A percentile compares a stretch with the other conserved stretches of the same genome.
phyloP scores from a whole-genome alignment of 106 monocot genomes.

The Dendrobium huoshanense region DNA sequence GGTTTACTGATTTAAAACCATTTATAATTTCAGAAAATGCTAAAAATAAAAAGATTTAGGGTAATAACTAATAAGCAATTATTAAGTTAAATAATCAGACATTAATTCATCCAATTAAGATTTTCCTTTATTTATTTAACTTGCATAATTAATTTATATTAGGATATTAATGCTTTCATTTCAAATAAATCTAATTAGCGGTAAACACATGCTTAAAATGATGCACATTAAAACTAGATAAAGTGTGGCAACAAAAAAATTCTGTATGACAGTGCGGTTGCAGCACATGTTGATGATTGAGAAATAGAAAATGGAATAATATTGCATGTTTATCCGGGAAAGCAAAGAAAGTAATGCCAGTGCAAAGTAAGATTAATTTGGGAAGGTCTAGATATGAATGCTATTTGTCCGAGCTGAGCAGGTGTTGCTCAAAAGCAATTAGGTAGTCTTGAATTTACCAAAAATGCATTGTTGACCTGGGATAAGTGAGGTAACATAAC shows the following conservation, averaged over 20 bases:
- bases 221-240: neutral
- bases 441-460: no score
- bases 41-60: neutral
- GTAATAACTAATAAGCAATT: neutral
- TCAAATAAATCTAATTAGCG: neutral
- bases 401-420: neutral
- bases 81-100: neutral
- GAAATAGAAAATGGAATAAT: neutral
- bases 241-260: neutral
- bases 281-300: neutral
- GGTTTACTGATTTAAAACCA: neutral
- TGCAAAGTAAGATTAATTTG: neutral
- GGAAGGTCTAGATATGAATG: neutral
- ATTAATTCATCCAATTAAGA: neutral
- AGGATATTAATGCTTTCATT: neutral
- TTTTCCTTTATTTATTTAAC: neutral
- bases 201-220: neutral
- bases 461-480: neutral
- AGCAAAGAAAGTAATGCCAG: neutral
- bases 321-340: neutral
- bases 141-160: neutral
- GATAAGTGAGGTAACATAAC: neutral
- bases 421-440: no score
- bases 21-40: neutral
- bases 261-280: neutral